Evolutionary conservation across 2,329 filamentous ascomycete genomes (phyloP), one percentile per base, ranked within the genome.

Genomic region (Penicillium paneum): DNA sequence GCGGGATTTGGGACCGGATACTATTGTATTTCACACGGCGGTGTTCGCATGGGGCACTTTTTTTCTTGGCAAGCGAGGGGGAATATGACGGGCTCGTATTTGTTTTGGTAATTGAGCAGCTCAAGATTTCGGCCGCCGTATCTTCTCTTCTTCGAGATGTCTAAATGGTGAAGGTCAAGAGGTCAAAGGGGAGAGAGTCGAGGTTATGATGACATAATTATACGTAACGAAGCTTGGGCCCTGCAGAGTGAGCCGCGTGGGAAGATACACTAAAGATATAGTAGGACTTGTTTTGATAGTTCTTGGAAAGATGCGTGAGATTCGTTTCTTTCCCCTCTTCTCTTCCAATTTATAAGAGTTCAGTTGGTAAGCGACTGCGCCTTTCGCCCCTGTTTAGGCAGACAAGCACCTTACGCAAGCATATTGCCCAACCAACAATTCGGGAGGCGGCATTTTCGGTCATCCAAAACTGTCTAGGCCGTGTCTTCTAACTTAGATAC

Each of bases 151-250:
- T 19, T 40, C n/a, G 34, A 21, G 49, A 35, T 41, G 29, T 36
- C 38, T 48, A 17, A 17, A 41, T 48, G 50, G 32, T 49, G 36
- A 35, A 35, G 29, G 44, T 53, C 44, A 49, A 49, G 52, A 54
- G 49, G 50, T 42, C 42, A 51, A 56, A 47, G 46, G 35, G 49
- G 49, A 48, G 46, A 56, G 26, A 17, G 45, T 44, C 12, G 41
- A 54, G 28, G 49, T 40, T 38, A 43, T 56, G 63, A 67, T 67
- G 64, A 67, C 64, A 67, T 67, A 67, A 67, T 65, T 64, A 43
- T 55, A 62, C 57, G 57, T 57, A 56, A 59, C 43, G 40, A 49
- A 53, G 55, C 54, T 58, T 59, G 49, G 58, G 52, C 57, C 54
- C 40, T 54, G 58, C 50, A 54, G 52, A 56, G 48, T 43, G 54